Evolutionary conservation across 192 early-diverging fungal species (phyloP), one percentile per base, ranked within the genome.

Genomic region (Linnemannia schmuckeri): DNA sequence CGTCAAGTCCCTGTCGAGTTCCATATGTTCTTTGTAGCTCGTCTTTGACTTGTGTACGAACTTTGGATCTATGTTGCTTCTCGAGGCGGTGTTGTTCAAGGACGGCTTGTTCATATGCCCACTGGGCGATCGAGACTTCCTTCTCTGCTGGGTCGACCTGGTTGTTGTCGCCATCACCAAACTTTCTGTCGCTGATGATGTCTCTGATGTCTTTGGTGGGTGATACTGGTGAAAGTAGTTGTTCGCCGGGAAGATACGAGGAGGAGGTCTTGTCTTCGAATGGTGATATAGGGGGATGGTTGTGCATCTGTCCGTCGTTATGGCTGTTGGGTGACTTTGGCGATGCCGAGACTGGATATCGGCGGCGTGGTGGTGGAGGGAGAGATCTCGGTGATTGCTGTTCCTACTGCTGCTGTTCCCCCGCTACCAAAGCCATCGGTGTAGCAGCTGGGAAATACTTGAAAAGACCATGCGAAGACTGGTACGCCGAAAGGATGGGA

Each of bases 71-170:
- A 1, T 6, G 27, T 8, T 24, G 75, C 49, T 74, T 76, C 52
- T 81, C 49, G 49, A 77, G 42, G 3, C 79, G 69, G 18, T 75
- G 71, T 35, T 77, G 35, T n/a, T 77, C 63, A 40, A 86, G 81
- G n/a, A 30, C 72, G 24, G 54, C 79, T 57, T 86, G 84, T 3
- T 81, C 84, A 4, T 77, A 27, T 9, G 84, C 84, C 84, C 84
- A 86, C 12, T n/a, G 55, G 0, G 72, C 47, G 0, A 86, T 70
- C 3, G 49, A 54, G 3, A 13, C 38, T 7, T 44, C n/a, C 15
- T 49, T 70, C 27, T 70, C 37, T 54, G 18, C 18, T 12, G 22
- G 70, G 0, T 72, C 24, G 15, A 72, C 24, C 40, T 79, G 46
- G 20, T 24, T 33, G n/a, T 70, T 52, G 8, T 10, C 3, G 18